A percentile compares a stretch with the other conserved stretches of the same genome.
Evolutionary conservation across 345 rosid genomes (phyloP).

Genomic region (Pistacia vera): DNA sequence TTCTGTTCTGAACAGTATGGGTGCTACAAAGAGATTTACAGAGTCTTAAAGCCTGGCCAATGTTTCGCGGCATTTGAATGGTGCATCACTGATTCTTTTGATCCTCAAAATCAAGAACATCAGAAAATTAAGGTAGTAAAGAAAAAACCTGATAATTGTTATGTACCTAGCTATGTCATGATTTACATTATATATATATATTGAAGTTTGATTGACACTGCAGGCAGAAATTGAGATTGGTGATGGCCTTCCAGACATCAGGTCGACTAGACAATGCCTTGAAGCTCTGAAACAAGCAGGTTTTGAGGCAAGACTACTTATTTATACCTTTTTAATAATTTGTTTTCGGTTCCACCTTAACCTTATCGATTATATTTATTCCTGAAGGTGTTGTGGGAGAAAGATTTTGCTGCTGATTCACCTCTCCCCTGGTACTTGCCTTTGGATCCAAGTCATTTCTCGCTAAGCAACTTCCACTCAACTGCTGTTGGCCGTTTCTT

Average conservation of each 20-base stretch:
- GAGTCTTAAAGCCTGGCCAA: conserved; percentile 97
- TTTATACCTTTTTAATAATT: background rate
- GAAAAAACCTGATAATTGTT: background rate
- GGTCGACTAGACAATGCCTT: conserved; percentile 70
- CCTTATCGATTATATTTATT: background rate
- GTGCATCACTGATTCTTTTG: conserved; percentile 94
- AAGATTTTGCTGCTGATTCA: conserved; percentile 71
- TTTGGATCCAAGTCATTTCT: conserved; percentile 71
- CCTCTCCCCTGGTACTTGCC: conserved; percentile 87
- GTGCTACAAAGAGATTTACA: conserved; percentile 91
- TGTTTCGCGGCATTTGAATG: conserved; percentile 91
- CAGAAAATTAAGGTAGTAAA: conserved; percentile 73
- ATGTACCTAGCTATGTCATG: background rate
- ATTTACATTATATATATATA: conserved; percentile 1
- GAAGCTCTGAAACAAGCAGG: conserved; percentile 92
- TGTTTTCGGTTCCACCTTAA: background rate
- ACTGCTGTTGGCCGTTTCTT: conserved; percentile 75
- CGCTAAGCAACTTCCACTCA: conserved; percentile 76
- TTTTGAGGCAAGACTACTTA: conserved; percentile 65
- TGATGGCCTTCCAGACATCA: conserved; percentile 94
- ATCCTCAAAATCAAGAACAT: conserved; percentile 74
- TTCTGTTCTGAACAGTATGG: conserved; percentile 52
- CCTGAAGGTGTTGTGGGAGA: conserved; percentile 78
- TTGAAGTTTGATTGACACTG: conserved; percentile 13
- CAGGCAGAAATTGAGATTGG: conserved; percentile 94